Conservation (phyloP, 2,329 filamentous ascomycete species). For the Pyricularia pennisetigena region DNA sequence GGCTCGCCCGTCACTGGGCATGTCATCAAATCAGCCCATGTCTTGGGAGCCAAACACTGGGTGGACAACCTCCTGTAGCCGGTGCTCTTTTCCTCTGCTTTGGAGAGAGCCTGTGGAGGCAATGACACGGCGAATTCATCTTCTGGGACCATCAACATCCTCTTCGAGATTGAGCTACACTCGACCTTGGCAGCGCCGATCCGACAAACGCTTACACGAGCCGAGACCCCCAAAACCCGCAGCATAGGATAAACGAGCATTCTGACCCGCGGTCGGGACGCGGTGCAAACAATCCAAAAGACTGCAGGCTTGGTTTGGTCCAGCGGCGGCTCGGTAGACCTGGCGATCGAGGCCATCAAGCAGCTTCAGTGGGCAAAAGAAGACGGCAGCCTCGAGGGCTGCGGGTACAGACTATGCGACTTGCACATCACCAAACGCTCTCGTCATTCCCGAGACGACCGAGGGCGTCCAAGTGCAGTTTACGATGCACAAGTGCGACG, state of each 20-base stretch:
- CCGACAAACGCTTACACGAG: conserved; percentile 3
- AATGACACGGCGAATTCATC: neutral
- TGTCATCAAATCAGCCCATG: neutral
- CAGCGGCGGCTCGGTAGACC: conserved; percentile 7
- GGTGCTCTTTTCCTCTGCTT: neutral
- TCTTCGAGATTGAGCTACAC: conserved; percentile 18
- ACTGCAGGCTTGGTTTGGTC: conserved; percentile 8
- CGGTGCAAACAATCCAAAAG: conserved; percentile 10
- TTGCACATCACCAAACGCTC: conserved; percentile 7
- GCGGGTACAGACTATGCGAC: conserved; percentile 8
- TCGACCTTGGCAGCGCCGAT: conserved; percentile 15
- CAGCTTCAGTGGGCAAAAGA: conserved; percentile 9
- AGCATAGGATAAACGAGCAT: conserved; percentile 5
- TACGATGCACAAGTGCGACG: conserved; percentile 6
- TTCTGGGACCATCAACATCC: neutral
- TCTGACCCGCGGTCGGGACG: conserved; percentile 11
- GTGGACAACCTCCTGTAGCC: neutral
- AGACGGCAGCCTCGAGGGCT: neutral
- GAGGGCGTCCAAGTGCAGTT: conserved; percentile 7
- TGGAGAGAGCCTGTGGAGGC: neutral
- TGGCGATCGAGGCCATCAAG: conserved; percentile 21
- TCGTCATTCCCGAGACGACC: conserved; percentile 7
- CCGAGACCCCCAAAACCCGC: conserved; percentile 9
- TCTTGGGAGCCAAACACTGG: neutral
- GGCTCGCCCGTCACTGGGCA: neutral